A percentile compares a stretch with the other conserved stretches of the same genome.
Evolutionary conservation across 2,329 filamentous ascomycete species (phyloP).

Genomic region (Domatiomyces globalis): DNA sequence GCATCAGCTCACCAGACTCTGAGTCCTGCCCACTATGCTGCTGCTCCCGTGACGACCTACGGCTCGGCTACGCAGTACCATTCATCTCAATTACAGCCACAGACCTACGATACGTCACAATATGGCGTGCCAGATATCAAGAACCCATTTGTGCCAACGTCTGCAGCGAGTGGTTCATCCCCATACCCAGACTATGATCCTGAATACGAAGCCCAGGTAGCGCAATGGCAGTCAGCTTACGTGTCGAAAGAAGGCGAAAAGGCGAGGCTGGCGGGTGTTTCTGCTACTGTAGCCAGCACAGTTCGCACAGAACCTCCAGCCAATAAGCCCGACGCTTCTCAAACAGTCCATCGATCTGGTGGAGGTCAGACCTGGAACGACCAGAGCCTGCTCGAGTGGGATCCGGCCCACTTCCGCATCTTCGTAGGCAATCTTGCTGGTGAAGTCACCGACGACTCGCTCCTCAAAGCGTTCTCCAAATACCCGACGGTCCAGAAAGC

Average conservation of each 20-base stretch:
- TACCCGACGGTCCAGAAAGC: slow-evolving; percentile 86
- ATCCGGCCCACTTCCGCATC: slow-evolving; percentile 81
- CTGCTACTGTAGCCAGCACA: slow-evolving; percentile 19
- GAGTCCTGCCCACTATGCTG: slow-evolving; percentile 26
- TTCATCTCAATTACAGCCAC: slow-evolving; percentile 29
- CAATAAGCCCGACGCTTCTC: slow-evolving; percentile 33
- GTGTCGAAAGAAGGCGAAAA: slow-evolving; percentile 44
- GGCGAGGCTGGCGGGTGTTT: slow-evolving; percentile 3
- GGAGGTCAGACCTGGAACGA: slow-evolving; percentile 92
- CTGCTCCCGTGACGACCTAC: slow-evolving; percentile 23
- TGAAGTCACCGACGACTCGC: slow-evolving; percentile 90
- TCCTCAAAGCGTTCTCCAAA: slow-evolving; percentile 82
- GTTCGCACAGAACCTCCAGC: slow-evolving; percentile 26
- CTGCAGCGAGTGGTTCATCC: slow-evolving; percentile 27
- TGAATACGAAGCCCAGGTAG: slow-evolving; percentile 80
- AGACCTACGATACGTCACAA: slow-evolving; percentile 31
- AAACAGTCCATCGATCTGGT: slow-evolving; percentile 76
- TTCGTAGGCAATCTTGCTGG: slow-evolving; percentile 95
- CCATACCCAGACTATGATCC: slow-evolving; percentile 41
- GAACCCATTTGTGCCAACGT: slow-evolving; percentile 56
- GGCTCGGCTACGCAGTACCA: slow-evolving; percentile 7
- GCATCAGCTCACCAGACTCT: slow-evolving; percentile 28
- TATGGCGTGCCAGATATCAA: slow-evolving; percentile 45
- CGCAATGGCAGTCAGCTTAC: slow-evolving; percentile 90
- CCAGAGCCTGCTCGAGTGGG: slow-evolving; percentile 80